phyloP scores from a whole-genome alignment of 148 eudicot genomes.

The Rhododendron henanense region DNA sequence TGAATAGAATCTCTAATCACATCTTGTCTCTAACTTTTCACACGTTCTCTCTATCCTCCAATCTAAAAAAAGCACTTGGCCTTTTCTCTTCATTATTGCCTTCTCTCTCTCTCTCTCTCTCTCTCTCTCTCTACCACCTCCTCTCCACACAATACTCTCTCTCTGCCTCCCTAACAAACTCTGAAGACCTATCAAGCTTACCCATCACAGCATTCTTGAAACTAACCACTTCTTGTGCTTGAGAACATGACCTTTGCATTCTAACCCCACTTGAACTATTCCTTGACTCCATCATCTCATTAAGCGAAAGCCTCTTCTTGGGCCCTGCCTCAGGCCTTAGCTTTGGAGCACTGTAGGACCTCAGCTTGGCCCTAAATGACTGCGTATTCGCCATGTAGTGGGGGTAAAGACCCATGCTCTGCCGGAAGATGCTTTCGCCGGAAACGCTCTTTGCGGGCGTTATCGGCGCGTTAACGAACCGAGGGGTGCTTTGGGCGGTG shows the following conservation, averaged over 20 bases:
- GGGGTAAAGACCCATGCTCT: constrained; percentile 35
- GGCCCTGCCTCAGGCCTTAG: constrained; percentile 73
- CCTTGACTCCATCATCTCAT: constrained; percentile 72
- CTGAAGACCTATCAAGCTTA: constrained; percentile 52
- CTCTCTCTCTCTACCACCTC: not conserved
- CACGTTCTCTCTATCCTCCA: not conserved
- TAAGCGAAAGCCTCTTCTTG: constrained; percentile 51
- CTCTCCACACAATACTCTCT: not conserved
- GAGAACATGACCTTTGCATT: constrained; percentile 81
- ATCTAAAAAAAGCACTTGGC: not conserved
- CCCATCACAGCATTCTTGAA: constrained; percentile 80
- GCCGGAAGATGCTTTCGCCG: constrained; percentile 52
- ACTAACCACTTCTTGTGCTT: constrained; percentile 54
- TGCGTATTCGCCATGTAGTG: constrained; percentile 78
- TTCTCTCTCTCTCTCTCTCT: not conserved
- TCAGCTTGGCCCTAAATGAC: constrained; percentile 69
- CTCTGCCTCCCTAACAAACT: constrained; percentile 14
- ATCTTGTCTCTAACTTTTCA: constrained; percentile 5
- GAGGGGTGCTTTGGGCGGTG: constrained; percentile 79
- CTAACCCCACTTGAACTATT: constrained; percentile 67
- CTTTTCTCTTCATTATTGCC: not conserved
- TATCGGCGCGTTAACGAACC: constrained; percentile 32
- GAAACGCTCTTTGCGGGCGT: constrained; percentile 86
- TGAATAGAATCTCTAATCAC: not conserved
- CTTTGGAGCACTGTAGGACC: constrained; percentile 90